Conservation (phyloP, 2,329 filamentous ascomycete genomes). For the Emydomyces testavorans region DNA sequence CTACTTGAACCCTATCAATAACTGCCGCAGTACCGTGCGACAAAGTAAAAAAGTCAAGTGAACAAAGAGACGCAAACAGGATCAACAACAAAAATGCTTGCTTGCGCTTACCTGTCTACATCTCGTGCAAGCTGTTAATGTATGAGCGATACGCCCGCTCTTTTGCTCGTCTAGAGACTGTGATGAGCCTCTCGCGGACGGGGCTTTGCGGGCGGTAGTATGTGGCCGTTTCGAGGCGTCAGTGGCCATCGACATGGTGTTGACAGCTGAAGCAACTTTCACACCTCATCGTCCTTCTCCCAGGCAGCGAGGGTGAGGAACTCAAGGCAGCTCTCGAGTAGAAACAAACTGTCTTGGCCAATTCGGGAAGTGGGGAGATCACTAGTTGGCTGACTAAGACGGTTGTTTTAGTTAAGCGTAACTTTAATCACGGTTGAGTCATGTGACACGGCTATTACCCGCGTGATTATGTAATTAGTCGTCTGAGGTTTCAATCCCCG, state of each 20-base stretch:
- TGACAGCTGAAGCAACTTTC: neutral
- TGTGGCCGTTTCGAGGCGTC: constrained; percentile 3
- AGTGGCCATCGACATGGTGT: constrained; percentile 12
- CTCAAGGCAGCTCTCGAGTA: neutral
- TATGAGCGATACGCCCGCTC: constrained; percentile 14
- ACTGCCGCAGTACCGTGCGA: neutral
- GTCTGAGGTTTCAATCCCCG: neutral
- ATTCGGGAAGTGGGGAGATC: constrained; percentile 9
- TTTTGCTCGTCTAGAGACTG: constrained; percentile 4
- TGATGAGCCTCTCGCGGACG: neutral
- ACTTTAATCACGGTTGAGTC: too few relatives aligned
- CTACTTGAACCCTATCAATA: constrained; percentile 35
- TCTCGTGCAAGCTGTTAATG: constrained; percentile 14
- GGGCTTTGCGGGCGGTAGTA: neutral
- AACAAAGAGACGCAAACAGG: neutral
- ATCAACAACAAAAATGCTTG: neutral
- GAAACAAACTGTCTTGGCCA: neutral
- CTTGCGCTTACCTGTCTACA: constrained; percentile 14
- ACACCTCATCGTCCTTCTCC: neutral
- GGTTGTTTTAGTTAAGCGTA: neutral
- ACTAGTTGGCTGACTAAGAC: neutral
- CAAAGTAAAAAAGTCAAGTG: neutral
- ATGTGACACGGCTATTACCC: too few relatives aligned
- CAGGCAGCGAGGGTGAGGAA: neutral
- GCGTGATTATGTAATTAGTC: neutral